Conservation (phyloP, 805 yeast species). For the Starmerella apicola region DNA sequence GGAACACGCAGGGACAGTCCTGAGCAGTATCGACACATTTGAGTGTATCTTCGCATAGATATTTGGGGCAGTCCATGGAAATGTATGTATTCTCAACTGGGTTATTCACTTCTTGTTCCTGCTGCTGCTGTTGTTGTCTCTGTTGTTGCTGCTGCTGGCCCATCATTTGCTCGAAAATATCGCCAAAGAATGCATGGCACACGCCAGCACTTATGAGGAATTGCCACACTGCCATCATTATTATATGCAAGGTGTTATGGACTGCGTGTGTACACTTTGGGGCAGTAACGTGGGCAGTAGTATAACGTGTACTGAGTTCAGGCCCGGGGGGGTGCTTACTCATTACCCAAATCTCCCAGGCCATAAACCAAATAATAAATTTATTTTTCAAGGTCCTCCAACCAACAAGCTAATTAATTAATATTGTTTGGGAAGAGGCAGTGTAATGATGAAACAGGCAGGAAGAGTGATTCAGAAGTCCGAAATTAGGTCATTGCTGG, state of each 20-base stretch:
- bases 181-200: slow-evolving; percentile 29
- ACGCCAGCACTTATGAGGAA: slow-evolving; percentile 3
- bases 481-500: slow-evolving; percentile 14
- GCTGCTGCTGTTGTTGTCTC: slow-evolving; percentile 28
- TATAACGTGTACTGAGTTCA: no score
- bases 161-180: slow-evolving; percentile 33
- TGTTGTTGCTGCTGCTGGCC: slow-evolving; percentile 30
- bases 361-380: no score
- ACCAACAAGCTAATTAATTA: no score
- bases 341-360: no score
- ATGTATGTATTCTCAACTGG: slow-evolving; percentile 18
- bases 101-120: slow-evolving; percentile 6
- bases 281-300: no score
- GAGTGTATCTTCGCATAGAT: slow-evolving; percentile 73
- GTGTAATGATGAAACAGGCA: slow-evolving; percentile 4
- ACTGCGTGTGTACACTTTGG: no score
- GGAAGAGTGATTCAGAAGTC: slow-evolving; percentile 4
- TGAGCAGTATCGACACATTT: slow-evolving; percentile 56
- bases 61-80: slow-evolving; percentile 42
- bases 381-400: no score
- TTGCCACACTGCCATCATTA: neutral
- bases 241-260: neutral
- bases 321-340: no score
- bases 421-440: no score
- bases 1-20: slow-evolving; percentile 86